phyloP scores from a whole-genome alignment of 345 rosid genomes.

The Murraya paniculata region DNA sequence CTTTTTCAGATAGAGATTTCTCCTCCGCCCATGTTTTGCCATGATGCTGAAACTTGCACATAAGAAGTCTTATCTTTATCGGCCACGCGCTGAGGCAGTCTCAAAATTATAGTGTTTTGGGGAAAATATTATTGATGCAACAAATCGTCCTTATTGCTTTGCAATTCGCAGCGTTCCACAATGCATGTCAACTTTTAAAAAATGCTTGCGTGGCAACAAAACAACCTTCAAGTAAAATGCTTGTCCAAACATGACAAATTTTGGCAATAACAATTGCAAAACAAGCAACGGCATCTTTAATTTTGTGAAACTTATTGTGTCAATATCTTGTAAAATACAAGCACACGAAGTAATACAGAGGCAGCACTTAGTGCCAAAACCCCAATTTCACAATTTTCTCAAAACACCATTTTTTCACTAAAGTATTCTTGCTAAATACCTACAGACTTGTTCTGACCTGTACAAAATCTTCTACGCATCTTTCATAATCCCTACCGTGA shows the following conservation, averaged over 20 bases:
- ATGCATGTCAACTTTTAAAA: not conserved
- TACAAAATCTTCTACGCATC: conserved; percentile 30
- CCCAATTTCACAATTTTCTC: conserved; percentile 6
- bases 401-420: not conserved
- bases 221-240: not conserved
- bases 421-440: conserved; percentile 12
- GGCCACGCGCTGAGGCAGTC: not conserved
- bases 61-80: not conserved
- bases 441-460: conserved; percentile 28
- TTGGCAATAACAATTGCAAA: not conserved
- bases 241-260: not conserved
- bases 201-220: not conserved
- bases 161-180: not conserved
- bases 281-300: not conserved
- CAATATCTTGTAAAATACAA: not conserved
- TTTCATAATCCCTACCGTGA: conserved; percentile 9
- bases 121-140: not conserved
- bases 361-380: conserved; percentile 13
- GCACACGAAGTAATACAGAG: not conserved
- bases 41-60: not conserved
- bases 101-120: not conserved
- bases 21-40: not conserved
- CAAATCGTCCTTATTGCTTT: not conserved
- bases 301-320: not conserved
- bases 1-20: not conserved